These are phyloP conservation scores for Fremontodendron californicum DNA, from an alignment of 345 rosid genomes.

Conservation along the genomic window DNA sequence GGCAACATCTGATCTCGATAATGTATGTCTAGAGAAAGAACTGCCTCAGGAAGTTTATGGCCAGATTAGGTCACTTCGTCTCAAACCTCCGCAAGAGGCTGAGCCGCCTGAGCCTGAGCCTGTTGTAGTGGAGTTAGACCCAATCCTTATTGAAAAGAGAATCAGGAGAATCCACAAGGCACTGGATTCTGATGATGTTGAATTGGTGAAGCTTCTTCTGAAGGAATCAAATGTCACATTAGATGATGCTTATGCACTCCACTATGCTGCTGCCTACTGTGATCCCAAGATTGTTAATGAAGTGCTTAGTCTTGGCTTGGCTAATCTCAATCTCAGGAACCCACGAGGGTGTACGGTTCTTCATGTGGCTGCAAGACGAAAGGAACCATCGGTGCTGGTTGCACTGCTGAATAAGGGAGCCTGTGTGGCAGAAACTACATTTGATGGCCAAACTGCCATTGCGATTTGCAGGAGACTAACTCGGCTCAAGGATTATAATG, in stretches of 20 bases:
- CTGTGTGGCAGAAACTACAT: conserved; percentile 24
- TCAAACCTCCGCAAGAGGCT: conserved; percentile 2
- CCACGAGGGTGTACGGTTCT: conserved; percentile 39
- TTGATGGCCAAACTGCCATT: conserved; percentile 40
- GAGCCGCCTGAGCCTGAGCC: no score
- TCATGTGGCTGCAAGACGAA: conserved; percentile 49
- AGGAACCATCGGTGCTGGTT: conserved; percentile 29
- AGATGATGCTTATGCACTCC: conserved; percentile 41
- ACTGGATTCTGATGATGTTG: conserved; percentile 42
- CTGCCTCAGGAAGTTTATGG: conserved; percentile 27
- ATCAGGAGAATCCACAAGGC: conserved; percentile 41
- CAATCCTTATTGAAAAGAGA: conserved; percentile 23
- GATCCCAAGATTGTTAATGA: conserved; percentile 43
- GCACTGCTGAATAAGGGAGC: conserved; percentile 39
- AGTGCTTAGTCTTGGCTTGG: conserved; percentile 29
- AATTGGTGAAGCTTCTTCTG: conserved; percentile 32
- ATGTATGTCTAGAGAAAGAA: conserved; percentile 30
- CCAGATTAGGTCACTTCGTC: conserved; percentile 23
- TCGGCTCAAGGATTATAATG: conserved; percentile 37
- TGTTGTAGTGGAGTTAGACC: neutral
- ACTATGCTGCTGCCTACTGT: conserved; percentile 48
- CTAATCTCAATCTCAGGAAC: conserved; percentile 34
- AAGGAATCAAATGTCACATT: conserved; percentile 31
- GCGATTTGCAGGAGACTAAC: conserved; percentile 39
- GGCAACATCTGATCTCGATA: conserved; percentile 31